Conservation (phyloP, 1,139 yeast species). For the Pichia kudriavzevii region DNA sequence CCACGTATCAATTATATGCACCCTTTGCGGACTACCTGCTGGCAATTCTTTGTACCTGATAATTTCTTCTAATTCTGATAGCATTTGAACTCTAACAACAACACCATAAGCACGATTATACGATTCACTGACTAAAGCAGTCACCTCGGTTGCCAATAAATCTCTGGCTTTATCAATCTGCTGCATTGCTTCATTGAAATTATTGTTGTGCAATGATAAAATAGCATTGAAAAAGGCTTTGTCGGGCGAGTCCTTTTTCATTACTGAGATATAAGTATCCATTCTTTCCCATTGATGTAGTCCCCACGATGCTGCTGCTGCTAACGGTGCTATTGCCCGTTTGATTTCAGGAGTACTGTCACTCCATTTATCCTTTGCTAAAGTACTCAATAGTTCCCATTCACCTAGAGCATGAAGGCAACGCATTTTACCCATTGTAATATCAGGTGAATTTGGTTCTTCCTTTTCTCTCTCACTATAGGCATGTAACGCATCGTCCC, state of each 20-base stretch:
- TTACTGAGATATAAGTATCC: slow-evolving; percentile 83
- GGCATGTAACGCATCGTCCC: slow-evolving; percentile 96
- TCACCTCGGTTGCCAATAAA: slow-evolving; percentile 81
- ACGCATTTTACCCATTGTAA: slow-evolving; percentile 96
- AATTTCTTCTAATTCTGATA: slow-evolving; percentile 93
- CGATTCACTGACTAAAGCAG: slow-evolving; percentile 92
- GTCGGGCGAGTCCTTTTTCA: slow-evolving; percentile 91
- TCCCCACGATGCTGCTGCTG: slow-evolving; percentile 99
- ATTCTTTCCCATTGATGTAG: slow-evolving; percentile 94
- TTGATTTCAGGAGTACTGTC: slow-evolving; percentile 63
- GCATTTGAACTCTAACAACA: slow-evolving; percentile 93
- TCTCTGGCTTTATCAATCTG: slow-evolving; percentile 85
- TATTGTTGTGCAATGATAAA: slow-evolving; percentile 74
- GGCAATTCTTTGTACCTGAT: slow-evolving; percentile 82
- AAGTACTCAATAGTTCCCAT: slow-evolving; percentile 86
- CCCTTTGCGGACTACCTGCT: slow-evolving; percentile 70
- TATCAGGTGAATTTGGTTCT: slow-evolving; percentile 60
- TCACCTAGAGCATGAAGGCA: slow-evolving; percentile 96
- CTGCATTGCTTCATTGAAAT: slow-evolving; percentile 71
- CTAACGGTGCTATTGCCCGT: slow-evolving; percentile 90
- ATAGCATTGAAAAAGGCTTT: slow-evolving; percentile 92
- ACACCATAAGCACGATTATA: slow-evolving; percentile 96
- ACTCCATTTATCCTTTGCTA: slow-evolving; percentile 84
- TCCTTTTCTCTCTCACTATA: slow-evolving; percentile 64
- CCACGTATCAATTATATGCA: slow-evolving; percentile 86